Base-by-base conservation (phyloP, 345 rosid species). In the Populus tremula region DNA sequence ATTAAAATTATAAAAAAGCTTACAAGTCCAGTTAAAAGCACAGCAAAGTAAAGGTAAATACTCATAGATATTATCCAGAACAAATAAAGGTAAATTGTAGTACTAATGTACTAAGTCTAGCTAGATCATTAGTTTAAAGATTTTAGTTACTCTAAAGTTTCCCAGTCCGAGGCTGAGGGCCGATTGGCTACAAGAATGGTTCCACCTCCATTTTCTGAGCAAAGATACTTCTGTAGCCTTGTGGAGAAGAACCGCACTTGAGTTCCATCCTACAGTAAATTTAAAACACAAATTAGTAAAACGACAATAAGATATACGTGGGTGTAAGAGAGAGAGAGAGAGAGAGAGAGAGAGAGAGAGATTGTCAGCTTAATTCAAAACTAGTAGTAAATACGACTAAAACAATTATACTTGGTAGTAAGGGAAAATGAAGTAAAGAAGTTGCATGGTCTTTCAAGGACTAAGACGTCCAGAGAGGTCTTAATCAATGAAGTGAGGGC, bases 221-320 rank as follows among this genome's bases (percentile, higher is more conserved):
- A 45, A 10, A 87, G 53, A 73, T 63, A 81, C 56, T 29, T 84
- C 69, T 67, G 77, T 3, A 79, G 73, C 79, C 79, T 78, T n/a
- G 66, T 65, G 36, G 87, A 87, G 79, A 76, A 53, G 21, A 87
- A 81, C 13, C 79, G 83, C 70, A 85, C 85, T 66, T 75, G 82
- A 1, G 86, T 72, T 75, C 87, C 89, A 81, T 87, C 87, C 89
- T 87, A 7, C 62, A 39, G 63, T n/a, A 10, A 10, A 59, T 59
- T 59, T 56, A 25, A 56, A n/a, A 25, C 5, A 4, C 25, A 23
- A 59, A 59, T n/a, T 59, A 23, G 64, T 59, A n/a, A 0, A 59
- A 9, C 16, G 25, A 56, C 63, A n/a, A 10, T 23, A 59, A 59
- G 25, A 59, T n/a, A 21, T 20, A 7, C 25, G 8, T 54, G n/a